These are phyloP conservation scores for Geosmithia morbida DNA, from an alignment of 2,329 filamentous ascomycete species.

Conservation along the genomic window DNA sequence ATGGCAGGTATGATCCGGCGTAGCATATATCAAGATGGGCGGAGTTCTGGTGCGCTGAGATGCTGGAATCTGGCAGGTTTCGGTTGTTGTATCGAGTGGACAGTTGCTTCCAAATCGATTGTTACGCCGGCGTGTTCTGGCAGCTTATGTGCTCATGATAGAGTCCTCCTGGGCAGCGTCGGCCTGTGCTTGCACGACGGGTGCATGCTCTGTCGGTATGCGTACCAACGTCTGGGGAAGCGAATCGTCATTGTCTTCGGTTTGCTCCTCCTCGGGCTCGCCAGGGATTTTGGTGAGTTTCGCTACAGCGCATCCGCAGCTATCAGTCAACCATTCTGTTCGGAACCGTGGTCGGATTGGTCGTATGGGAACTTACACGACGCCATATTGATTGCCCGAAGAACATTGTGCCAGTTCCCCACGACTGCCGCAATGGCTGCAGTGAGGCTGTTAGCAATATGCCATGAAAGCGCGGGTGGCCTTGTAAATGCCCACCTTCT, in stretches of 20 bases:
- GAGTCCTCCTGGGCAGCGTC: constrained; percentile 12
- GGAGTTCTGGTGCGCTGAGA: too few species aligned
- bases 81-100: too few species aligned
- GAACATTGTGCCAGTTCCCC: constrained; percentile 77
- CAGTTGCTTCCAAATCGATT: neutral
- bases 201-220: constrained; percentile 69
- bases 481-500: constrained; percentile 39
- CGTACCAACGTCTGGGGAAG: constrained; percentile 73
- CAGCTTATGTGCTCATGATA: constrained; percentile 1
- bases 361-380: constrained; percentile 41
- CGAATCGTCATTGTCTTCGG: constrained; percentile 23
- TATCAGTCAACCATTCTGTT: neutral
- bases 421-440: constrained; percentile 71
- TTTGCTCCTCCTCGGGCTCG: constrained; percentile 18
- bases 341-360: neutral
- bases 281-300: constrained; percentile 50
- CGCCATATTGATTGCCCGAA: constrained; percentile 76
- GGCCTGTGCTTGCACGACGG: constrained; percentile 45
- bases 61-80: too few species aligned
- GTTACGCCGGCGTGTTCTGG: neutral
- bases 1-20: too few species aligned
- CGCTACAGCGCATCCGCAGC: constrained; percentile 25
- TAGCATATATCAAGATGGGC: too few species aligned
- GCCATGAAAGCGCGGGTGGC: neutral
- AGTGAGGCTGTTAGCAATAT: constrained; percentile 9